These are phyloP conservation scores for Eucalyptus cladocalyx DNA, from an alignment of 345 rosid genomes.

Conservation along the genomic window DNA sequence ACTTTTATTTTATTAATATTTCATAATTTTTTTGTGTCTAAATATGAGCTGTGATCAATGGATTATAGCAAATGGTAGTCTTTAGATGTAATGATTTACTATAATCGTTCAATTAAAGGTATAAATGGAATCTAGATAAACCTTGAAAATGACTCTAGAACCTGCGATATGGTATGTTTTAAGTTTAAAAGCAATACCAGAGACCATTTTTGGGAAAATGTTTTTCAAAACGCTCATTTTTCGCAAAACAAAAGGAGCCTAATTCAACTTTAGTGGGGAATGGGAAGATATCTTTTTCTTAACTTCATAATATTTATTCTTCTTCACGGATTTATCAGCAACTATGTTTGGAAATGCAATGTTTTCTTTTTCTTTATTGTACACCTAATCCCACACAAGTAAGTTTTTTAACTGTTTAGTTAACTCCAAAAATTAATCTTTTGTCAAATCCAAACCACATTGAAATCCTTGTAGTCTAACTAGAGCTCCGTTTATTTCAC, in stretches of 20 bases:
- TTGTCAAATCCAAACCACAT: background rate
- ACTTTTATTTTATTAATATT: background rate
- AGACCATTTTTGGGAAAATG: background rate
- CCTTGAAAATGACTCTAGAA: background rate
- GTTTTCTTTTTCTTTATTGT: background rate
- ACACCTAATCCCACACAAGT: background rate
- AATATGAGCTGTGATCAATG: background rate
- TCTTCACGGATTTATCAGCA: background rate
- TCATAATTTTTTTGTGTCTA: background rate
- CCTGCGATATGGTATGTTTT: background rate
- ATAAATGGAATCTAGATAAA: background rate
- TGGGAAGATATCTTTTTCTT: background rate
- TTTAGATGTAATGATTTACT: background rate
- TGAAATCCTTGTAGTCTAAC: background rate
- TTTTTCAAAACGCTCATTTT: no score
- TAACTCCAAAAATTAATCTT: background rate
- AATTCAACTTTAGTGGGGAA: background rate
- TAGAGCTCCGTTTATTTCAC: background rate
- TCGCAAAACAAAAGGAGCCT: background rate
- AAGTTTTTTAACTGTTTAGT: background rate
- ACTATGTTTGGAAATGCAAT: background rate
- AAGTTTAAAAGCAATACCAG: background rate
- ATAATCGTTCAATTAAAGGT: background rate
- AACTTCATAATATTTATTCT: background rate
- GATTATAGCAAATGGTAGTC: background rate